phyloP scores from a whole-genome alignment of 495 filamentous ascomycete genomes.

The Xeromyces bisporus region DNA sequence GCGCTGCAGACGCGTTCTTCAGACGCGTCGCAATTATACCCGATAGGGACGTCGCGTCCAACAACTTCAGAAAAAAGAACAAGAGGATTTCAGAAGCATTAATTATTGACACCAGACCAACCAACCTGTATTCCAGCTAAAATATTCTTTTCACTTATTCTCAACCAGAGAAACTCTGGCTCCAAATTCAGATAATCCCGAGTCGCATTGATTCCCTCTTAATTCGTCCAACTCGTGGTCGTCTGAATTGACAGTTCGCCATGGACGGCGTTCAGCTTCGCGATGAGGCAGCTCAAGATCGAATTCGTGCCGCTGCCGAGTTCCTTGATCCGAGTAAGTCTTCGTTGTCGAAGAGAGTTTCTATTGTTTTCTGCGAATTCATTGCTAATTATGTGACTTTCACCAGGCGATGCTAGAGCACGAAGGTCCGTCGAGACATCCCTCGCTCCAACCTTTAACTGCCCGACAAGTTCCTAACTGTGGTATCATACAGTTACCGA shows the following conservation, averaged over 20 bases:
- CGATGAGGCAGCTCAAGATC: constrained; percentile 68
- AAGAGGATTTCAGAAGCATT: too few relatives aligned
- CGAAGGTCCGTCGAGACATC: constrained; percentile 35
- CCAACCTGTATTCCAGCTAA: too few relatives aligned
- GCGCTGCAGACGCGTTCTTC: constrained; percentile 7
- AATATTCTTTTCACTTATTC: too few relatives aligned
- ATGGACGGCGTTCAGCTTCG: constrained; percentile 63
- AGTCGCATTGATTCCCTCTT: too few relatives aligned
- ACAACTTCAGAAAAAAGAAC: constrained; percentile 8
- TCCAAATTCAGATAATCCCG: too few relatives aligned
- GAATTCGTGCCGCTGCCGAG: constrained; percentile 62
- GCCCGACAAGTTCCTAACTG: constrained; percentile 2
- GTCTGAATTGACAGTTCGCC: too few relatives aligned
- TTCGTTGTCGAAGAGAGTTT: background rate
- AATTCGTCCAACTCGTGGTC: too few relatives aligned
- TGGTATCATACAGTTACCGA: constrained; percentile 38
- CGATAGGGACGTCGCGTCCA: constrained; percentile 16
- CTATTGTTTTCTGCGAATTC: too few relatives aligned
- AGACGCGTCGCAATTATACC: constrained; percentile 27
- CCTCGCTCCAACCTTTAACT: constrained; percentile 2
- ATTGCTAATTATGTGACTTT: constrained; percentile 11
- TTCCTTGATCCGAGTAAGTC: constrained; percentile 72
- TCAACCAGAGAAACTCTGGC: too few relatives aligned
- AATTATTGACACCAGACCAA: too few relatives aligned
- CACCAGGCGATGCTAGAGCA: constrained; percentile 30